Percentiles rank a stretch among this genome's conserved stretches.
These are phyloP conservation scores for Colletotrichum sp. DNA, from an alignment of 2,329 filamentous ascomycete species.

Conservation along the genomic window DNA sequence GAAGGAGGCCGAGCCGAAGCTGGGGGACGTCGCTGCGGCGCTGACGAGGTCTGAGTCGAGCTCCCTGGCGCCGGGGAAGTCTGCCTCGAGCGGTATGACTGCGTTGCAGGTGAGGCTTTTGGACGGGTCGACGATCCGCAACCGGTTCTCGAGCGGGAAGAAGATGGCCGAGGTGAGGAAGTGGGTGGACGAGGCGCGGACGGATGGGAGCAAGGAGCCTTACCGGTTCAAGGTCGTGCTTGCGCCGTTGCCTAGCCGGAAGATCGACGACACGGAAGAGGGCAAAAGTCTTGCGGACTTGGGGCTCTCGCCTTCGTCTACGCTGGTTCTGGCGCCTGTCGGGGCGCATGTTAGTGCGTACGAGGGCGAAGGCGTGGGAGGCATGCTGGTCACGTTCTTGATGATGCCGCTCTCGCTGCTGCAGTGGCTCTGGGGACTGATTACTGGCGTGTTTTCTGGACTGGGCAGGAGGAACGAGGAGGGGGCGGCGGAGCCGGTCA, in stretches of 20 bases:
- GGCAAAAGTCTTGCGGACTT: conserved; percentile 69
- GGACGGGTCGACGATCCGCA: conserved; percentile 81
- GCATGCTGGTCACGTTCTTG: neutral
- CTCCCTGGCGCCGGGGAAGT: conserved; percentile 31
- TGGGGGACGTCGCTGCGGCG: conserved; percentile 32
- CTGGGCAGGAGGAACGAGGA: conserved; percentile 23
- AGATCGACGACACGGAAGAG: conserved; percentile 79
- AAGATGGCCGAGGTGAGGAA: conserved; percentile 73
- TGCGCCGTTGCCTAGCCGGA: conserved; percentile 76
- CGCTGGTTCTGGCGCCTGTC: conserved; percentile 80
- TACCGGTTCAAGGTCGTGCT: conserved; percentile 88
- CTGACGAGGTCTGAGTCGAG: conserved; percentile 36
- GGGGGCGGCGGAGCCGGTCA: conserved; percentile 25
- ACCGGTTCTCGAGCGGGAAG: conserved; percentile 66
- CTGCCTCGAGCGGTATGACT: conserved; percentile 30
- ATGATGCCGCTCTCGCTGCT: conserved; percentile 31
- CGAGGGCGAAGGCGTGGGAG: conserved; percentile 26
- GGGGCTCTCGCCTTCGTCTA: conserved; percentile 79
- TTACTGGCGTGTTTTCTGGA: conserved; percentile 33
- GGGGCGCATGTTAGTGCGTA: conserved; percentile 51
- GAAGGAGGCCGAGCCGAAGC: conserved; percentile 27
- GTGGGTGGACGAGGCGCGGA: conserved; percentile 75
- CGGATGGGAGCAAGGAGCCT: conserved; percentile 59
- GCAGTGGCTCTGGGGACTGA: conserved; percentile 34
- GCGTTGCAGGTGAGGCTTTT: conserved; percentile 82